Evolutionary conservation across 192 early-diverging fungal genomes (phyloP).

Genomic region (Rhizoclosmatium sp.): DNA sequence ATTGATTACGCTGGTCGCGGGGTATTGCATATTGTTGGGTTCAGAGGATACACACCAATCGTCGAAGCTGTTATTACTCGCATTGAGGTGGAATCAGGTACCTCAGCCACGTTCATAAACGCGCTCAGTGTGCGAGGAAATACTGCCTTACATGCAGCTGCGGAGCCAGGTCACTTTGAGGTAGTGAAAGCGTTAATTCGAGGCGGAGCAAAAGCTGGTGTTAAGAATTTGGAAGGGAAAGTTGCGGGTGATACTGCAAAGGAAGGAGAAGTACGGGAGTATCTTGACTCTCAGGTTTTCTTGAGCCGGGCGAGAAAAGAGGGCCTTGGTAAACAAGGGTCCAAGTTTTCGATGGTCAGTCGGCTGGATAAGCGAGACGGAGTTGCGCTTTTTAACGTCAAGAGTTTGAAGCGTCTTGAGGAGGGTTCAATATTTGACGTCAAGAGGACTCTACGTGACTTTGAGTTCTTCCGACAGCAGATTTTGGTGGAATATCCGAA

Average conservation of each 20-base stretch:
- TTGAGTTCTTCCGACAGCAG: constrained; percentile 41
- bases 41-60: constrained; percentile 14
- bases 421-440: constrained; percentile 27
- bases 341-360: constrained; percentile 6
- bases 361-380: not conserved
- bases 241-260: constrained; percentile 38
- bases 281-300: constrained; percentile 30
- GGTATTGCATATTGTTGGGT: constrained; percentile 24
- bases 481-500: constrained; percentile 39
- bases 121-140: constrained; percentile 35
- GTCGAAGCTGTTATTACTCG: constrained; percentile 7
- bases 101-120: not conserved
- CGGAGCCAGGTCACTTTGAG: constrained; percentile 28
- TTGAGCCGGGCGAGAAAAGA: not conserved
- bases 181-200: constrained; percentile 38
- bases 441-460: constrained; percentile 35
- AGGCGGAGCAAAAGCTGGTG: constrained; percentile 23
- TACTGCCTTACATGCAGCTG: constrained; percentile 46
- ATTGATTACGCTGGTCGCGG: constrained; percentile 23
- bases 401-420: constrained; percentile 11
- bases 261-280: constrained; percentile 10
- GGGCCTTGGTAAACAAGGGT: not conserved
- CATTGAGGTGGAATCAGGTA: not conserved
- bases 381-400: not conserved
- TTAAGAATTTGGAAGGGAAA: constrained; percentile 23